phyloP scores from a whole-genome alignment of 306 rosid species.

The Cucumis hystrix region DNA sequence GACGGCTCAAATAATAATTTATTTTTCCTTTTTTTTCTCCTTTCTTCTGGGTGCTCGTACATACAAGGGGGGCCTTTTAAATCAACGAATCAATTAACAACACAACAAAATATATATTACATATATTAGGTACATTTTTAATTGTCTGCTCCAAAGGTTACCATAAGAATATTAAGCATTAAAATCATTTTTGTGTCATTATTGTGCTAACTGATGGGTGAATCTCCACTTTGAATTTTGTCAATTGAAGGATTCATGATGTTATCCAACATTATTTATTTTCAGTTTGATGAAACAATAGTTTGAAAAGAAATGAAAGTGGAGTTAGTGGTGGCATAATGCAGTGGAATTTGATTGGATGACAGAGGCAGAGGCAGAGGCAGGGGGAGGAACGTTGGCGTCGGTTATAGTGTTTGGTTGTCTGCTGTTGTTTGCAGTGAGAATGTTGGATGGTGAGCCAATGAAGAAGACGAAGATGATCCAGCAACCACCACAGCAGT shows the following conservation, averaged over 20 bases:
- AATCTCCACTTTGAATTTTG: neutral
- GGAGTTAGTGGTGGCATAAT: neutral
- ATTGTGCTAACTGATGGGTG: neutral
- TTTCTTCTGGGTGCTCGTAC: neutral
- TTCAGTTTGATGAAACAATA: neutral
- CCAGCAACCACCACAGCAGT: neutral
- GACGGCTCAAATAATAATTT: slow-evolving; percentile 1
- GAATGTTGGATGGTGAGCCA: neutral
- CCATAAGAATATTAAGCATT: neutral
- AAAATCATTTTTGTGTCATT: neutral
- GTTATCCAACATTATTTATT: neutral
- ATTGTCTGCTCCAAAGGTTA: neutral
- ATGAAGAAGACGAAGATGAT: neutral
- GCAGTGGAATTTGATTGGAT: neutral
- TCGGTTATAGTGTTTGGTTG: neutral
- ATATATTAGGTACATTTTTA: neutral
- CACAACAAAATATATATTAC: neutral
- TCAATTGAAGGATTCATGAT: neutral
- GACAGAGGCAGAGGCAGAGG: neutral
- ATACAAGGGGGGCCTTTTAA: neutral
- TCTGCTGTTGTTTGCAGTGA: neutral
- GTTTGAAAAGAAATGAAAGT: neutral
- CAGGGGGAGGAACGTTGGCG: neutral
- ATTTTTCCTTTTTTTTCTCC: neutral
- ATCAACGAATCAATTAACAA: neutral